phyloP scores from a whole-genome alignment of 495 filamentous ascomycete species.

The Hypoxylon crocopeplum region DNA sequence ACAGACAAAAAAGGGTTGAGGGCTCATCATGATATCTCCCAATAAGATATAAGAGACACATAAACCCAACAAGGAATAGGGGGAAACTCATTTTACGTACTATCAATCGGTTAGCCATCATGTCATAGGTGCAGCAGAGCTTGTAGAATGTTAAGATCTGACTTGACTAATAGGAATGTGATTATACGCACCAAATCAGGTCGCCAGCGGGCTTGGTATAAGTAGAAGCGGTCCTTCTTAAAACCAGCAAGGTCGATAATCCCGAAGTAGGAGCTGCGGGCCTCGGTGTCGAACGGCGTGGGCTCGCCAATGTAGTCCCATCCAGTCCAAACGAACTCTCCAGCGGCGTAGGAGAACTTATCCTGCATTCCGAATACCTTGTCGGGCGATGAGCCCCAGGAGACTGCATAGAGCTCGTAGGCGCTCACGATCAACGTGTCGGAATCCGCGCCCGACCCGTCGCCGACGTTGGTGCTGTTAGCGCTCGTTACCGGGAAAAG shows the following conservation, averaged over 20 bases:
- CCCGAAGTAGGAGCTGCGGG: constrained; percentile 56
- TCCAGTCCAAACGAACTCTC: constrained; percentile 60
- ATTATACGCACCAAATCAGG: constrained; percentile 39
- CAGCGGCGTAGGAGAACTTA: constrained; percentile 47
- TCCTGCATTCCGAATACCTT: constrained; percentile 57
- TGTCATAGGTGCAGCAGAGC: background rate
- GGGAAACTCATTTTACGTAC: constrained; percentile 13
- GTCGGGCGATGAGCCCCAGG: constrained; percentile 53
- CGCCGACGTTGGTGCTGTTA: constrained; percentile 37
- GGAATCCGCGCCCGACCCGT: constrained; percentile 37
- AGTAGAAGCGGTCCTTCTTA: constrained; percentile 56
- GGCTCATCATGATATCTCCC: background rate
- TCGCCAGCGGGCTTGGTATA: constrained; percentile 57
- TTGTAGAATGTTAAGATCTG: background rate
- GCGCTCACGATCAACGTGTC: constrained; percentile 46
- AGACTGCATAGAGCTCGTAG: constrained; percentile 54
- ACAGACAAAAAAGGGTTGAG: background rate
- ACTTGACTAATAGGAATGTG: background rate
- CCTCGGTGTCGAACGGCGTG: constrained; percentile 46
- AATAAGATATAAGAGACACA: background rate
- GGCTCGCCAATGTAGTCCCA: constrained; percentile 61
- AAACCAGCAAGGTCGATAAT: constrained; percentile 61
- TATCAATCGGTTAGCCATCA: constrained; percentile 16
- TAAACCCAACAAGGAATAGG: background rate
- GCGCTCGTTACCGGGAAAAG: constrained; percentile 54